A percentile compares a stretch with the other conserved stretches of the same genome.
Conservation (phyloP, 163 green algal species). For the Trebouxiophyceae sp. region DNA sequence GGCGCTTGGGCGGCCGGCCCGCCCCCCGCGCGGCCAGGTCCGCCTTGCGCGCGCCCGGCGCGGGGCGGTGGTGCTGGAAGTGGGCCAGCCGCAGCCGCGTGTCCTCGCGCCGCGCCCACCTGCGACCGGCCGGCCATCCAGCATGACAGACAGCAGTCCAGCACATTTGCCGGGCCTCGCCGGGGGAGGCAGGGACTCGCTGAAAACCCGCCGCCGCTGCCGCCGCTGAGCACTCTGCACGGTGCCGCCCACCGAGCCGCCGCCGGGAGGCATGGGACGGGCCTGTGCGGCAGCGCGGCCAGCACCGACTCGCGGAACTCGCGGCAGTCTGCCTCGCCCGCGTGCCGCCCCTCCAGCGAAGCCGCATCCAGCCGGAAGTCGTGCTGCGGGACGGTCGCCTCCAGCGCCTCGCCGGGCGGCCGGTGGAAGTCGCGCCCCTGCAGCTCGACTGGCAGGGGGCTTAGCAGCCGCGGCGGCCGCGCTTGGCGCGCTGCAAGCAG, state of each 20-base stretch:
- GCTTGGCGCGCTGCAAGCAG: too few relatives aligned
- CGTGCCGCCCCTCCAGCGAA: conserved; percentile 63
- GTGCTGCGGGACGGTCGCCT: conserved; percentile 58
- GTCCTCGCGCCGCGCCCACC: conserved; percentile 43
- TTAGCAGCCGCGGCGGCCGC: too few relatives aligned
- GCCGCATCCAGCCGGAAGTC: conserved; percentile 71
- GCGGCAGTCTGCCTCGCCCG: conserved; percentile 82
- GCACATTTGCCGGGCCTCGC: too few relatives aligned
- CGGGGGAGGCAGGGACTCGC: too few relatives aligned
- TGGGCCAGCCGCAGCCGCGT: conserved; percentile 66
- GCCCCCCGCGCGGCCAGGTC: background rate
- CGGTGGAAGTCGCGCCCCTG: conserved; percentile 57
- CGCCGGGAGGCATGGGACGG: too few relatives aligned
- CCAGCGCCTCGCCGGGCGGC: conserved; percentile 40
- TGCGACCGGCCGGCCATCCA: conserved; percentile 5
- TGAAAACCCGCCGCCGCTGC: too few relatives aligned
- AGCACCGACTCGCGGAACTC: conserved; percentile 75
- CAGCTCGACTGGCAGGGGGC: too few relatives aligned
- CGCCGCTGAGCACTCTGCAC: too few relatives aligned
- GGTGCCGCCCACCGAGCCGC: too few relatives aligned
- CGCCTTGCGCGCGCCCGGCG: conserved; percentile 30
- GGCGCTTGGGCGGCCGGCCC: background rate
- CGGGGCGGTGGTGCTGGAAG: conserved; percentile 66
- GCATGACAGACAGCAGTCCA: conserved; percentile 2
- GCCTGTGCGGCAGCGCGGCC: conserved; percentile 76